Conservation (phyloP, 441 rosid genomes). For the Theobroma grandiflorum region DNA sequence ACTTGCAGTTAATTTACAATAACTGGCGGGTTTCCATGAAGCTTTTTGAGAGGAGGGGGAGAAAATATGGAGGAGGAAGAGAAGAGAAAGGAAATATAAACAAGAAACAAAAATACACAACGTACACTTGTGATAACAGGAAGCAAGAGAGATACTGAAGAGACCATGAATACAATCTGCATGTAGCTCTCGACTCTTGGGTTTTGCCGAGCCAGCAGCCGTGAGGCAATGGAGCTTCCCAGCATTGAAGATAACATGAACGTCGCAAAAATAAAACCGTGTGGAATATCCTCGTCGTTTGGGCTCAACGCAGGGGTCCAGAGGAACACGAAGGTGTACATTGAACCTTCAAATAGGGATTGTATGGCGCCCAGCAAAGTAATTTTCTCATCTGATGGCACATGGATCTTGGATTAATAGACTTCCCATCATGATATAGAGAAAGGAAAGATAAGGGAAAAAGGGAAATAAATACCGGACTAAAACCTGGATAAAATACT, state of each 20-base stretch:
- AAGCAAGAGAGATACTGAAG: constrained; percentile 80
- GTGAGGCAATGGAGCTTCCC: constrained; percentile 96
- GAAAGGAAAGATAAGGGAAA: not conserved
- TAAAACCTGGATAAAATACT: not conserved
- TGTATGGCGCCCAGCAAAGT: constrained; percentile 96
- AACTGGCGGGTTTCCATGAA: not conserved
- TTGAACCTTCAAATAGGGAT: constrained; percentile 95
- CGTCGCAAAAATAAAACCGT: constrained; percentile 95
- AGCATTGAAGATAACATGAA: constrained; percentile 97
- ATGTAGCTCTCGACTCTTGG: constrained; percentile 89
- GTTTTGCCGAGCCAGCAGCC: constrained; percentile 75
- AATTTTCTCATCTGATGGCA: constrained; percentile 83
- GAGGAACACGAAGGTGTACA: constrained; percentile 97
- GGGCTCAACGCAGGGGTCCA: constrained; percentile 99
- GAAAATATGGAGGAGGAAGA: constrained; percentile 1
- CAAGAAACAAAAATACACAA: not conserved
- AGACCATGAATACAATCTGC: constrained; percentile 86
- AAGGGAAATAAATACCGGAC: not conserved
- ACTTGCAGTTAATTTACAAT: not conserved
- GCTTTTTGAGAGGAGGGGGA: not conserved
- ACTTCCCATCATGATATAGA: not conserved
- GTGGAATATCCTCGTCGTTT: constrained; percentile 90
- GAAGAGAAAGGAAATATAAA: constrained; percentile 22
- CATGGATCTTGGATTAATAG: not conserved
- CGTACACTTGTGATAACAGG: constrained; percentile 87